Evolutionary conservation across 495 filamentous ascomycete genomes (phyloP).

Genomic region (Coniosporium apollinis): DNA sequence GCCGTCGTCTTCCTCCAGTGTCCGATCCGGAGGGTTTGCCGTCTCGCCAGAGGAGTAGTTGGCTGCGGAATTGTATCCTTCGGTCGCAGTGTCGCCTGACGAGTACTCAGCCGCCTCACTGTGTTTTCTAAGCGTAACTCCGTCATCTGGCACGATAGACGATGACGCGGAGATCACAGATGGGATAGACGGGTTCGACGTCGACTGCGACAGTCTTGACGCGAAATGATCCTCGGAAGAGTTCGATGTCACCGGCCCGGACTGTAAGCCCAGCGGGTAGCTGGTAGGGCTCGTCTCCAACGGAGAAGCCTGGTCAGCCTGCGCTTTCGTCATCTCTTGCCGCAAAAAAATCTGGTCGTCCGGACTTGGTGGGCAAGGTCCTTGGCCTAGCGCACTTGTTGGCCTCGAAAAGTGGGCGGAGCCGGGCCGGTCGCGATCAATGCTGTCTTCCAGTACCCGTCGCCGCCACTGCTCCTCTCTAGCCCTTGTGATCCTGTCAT

Average conservation of each 20-base stretch:
- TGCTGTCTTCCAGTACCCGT: too few species aligned
- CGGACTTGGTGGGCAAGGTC: constrained; percentile 23
- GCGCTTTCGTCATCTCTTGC: neutral
- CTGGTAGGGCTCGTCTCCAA: constrained; percentile 14
- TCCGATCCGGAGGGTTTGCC: constrained; percentile 1
- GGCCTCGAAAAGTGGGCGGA: too few species aligned
- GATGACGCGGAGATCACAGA: constrained; percentile 24
- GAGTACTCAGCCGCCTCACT: constrained; percentile 4
- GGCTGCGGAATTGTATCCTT: constrained; percentile 6
- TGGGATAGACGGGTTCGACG: constrained; percentile 28
- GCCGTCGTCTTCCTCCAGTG: constrained; percentile 32
- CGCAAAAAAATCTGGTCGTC: constrained; percentile 17
- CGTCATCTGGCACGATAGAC: constrained; percentile 18
- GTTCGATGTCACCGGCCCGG: constrained; percentile 16
- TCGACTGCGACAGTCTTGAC: constrained; percentile 24
- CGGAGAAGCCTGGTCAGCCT: constrained; percentile 6
- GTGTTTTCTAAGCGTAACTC: constrained; percentile 4
- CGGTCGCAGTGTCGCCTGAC: constrained; percentile 8
- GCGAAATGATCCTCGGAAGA: constrained; percentile 27
- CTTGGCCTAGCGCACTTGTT: constrained; percentile 7
- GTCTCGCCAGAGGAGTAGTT: constrained; percentile 1
- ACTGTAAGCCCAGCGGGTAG: constrained; percentile 9
- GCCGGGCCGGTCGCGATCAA: too few species aligned
- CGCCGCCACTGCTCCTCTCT: too few species aligned
- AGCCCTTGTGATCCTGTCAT: too few species aligned